Percentiles rank a stretch among this genome's conserved stretches.
Evolutionary conservation across 495 filamentous ascomycete species (phyloP).

Genomic region (Aspergillus mulundensis): DNA sequence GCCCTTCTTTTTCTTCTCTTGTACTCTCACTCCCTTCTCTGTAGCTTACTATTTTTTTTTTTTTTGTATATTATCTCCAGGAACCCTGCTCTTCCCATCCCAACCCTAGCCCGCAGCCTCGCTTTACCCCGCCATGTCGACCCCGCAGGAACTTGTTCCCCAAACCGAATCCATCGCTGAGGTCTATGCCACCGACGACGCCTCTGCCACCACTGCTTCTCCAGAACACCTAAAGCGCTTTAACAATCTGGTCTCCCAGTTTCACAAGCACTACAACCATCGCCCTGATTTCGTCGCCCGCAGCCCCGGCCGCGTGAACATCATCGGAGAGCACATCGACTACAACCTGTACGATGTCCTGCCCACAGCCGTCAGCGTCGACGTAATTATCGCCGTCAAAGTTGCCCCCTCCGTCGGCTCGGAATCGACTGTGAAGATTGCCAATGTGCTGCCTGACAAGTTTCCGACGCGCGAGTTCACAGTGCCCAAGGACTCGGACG

Average conservation of each 20-base stretch:
- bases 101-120: neutral
- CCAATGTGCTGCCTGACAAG: slow-evolving; percentile 72
- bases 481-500: slow-evolving; percentile 59
- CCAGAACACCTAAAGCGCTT: slow-evolving; percentile 56
- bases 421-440: slow-evolving; percentile 56
- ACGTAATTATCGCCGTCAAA: slow-evolving; percentile 83
- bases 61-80: neutral
- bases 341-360: slow-evolving; percentile 95
- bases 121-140: slow-evolving; percentile 35
- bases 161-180: slow-evolving; percentile 48
- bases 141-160: slow-evolving; percentile 45
- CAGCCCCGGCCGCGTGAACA: slow-evolving; percentile 92
- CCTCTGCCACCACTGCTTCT: slow-evolving; percentile 31
- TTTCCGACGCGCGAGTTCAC: slow-evolving; percentile 75
- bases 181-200: slow-evolving; percentile 47
- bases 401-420: slow-evolving; percentile 40
- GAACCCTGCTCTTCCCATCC: neutral
- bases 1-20: neutral
- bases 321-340: slow-evolving; percentile 99
- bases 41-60: neutral
- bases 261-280: slow-evolving; percentile 66
- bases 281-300: slow-evolving; percentile 78
- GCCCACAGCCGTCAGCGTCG: slow-evolving; percentile 89
- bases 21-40: neutral
- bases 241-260: slow-evolving; percentile 64